Percentiles rank a stretch among this genome's conserved stretches.
phyloP scores from a whole-genome alignment of 495 filamentous ascomycete species.

The Parachaetomium inaequale region DNA sequence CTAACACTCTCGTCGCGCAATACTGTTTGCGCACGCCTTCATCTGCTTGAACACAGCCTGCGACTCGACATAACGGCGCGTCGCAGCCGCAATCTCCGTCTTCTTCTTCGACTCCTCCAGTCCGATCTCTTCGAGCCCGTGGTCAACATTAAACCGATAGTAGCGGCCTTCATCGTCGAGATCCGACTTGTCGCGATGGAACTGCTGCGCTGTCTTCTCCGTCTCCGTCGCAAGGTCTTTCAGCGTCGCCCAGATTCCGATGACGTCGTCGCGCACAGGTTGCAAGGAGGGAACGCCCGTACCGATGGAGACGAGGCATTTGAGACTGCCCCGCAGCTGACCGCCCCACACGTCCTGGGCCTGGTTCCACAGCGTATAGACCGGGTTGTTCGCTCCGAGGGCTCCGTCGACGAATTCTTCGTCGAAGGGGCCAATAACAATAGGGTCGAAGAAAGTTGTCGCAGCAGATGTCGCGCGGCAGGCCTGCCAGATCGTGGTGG shows the following conservation, averaged over 20 bases:
- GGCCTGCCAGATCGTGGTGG: constrained; percentile 47
- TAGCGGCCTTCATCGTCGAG: constrained; percentile 36
- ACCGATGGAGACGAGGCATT: constrained; percentile 48
- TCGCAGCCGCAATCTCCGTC: constrained; percentile 39
- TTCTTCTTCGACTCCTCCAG: constrained; percentile 41
- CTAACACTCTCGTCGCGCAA: not conserved
- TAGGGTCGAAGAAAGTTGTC: constrained; percentile 46
- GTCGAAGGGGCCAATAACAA: constrained; percentile 36
- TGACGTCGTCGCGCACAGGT: constrained; percentile 28
- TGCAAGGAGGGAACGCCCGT: constrained; percentile 40
- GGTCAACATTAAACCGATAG: constrained; percentile 48
- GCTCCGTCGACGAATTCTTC: constrained; percentile 43
- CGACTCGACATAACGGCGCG: constrained; percentile 37
- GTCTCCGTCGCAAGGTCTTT: constrained; percentile 38
- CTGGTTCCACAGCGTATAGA: constrained; percentile 45
- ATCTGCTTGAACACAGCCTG: constrained; percentile 41
- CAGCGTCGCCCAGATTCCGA: constrained; percentile 31
- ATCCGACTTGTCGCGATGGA: constrained; percentile 37
- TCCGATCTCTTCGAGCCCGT: constrained; percentile 42
- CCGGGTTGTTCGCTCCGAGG: constrained; percentile 45
- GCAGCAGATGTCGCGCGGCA: constrained; percentile 45
- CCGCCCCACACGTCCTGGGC: constrained; percentile 41
- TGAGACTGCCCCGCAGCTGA: constrained; percentile 34
- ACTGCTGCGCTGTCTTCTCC: constrained; percentile 39
- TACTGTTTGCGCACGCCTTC: constrained; percentile 32